Evolutionary conservation across 371 early-diverging fungal species (phyloP).

Genomic region (Rhizopus delemar): DNA sequence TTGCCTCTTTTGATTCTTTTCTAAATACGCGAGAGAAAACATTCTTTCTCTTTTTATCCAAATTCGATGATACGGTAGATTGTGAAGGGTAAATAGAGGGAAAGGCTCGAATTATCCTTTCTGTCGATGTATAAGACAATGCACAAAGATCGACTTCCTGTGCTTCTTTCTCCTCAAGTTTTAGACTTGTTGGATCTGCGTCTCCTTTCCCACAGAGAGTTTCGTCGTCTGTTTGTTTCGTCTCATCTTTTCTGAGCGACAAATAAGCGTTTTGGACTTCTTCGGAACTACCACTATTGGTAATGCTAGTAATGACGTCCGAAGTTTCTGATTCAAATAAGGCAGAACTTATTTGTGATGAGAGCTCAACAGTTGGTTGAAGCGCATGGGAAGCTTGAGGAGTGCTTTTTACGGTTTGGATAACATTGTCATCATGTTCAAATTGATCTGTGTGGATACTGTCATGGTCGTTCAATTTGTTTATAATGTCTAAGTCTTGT

Average conservation of each 20-base stretch:
- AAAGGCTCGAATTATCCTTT: too few species aligned
- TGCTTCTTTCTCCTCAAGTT: neutral
- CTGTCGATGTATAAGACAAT: too few species aligned
- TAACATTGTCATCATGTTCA: neutral
- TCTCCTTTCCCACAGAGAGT: too few species aligned
- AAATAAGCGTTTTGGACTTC: neutral
- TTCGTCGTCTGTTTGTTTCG: neutral
- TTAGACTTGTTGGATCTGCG: too few species aligned
- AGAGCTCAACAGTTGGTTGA: too few species aligned
- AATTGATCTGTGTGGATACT: neutral
- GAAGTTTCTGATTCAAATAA: neutral
- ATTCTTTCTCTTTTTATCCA: neutral
- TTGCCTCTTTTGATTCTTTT: slow-evolving; percentile 7
- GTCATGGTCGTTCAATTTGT: neutral
- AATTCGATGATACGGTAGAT: slow-evolving; percentile 1
- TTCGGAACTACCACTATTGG: slow-evolving; percentile 3
- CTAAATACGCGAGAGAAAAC: slow-evolving; percentile 10
- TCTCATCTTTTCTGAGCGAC: neutral
- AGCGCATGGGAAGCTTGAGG: too few species aligned
- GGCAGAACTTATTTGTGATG: neutral
- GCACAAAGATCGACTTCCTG: too few species aligned
- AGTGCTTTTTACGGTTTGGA: too few species aligned
- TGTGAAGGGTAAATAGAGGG: neutral
- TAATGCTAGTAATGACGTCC: neutral
- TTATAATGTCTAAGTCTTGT: neutral